A percentile compares a stretch with the other conserved stretches of the same genome.
These are phyloP conservation scores for Thelephora aurantiotincta DNA, from an alignment of 768 basidiomycete species.

Conservation along the genomic window DNA sequence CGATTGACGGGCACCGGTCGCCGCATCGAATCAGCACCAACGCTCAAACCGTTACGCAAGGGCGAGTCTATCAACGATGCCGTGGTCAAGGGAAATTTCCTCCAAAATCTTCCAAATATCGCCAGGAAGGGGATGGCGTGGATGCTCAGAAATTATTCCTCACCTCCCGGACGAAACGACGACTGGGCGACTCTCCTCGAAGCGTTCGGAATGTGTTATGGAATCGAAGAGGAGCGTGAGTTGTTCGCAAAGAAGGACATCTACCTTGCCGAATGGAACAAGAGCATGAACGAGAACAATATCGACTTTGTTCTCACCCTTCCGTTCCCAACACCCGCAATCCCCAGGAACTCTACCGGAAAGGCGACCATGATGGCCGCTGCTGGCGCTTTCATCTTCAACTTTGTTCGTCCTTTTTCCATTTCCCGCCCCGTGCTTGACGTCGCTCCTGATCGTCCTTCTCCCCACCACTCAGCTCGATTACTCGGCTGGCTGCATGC, in stretches of 20 bases:
- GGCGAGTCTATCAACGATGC: constrained; percentile 13
- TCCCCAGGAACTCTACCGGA: constrained; percentile 21
- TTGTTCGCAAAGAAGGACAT: constrained; percentile 14
- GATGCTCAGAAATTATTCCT: constrained; percentile 13
- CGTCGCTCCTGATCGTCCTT: background rate
- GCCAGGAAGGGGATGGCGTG: constrained; percentile 11
- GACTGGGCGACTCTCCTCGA: constrained; percentile 13
- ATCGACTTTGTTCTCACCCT: constrained; percentile 26
- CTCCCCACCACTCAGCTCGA: constrained; percentile 20
- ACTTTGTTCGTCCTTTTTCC: constrained; percentile 21
- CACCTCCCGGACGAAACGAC: constrained; percentile 15
- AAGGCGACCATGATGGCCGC: constrained; percentile 21
- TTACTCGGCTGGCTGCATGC: constrained; percentile 30
- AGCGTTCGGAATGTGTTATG: constrained; percentile 7
- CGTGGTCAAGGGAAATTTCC: constrained; percentile 5
- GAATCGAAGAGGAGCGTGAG: constrained; percentile 11
- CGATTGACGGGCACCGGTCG: constrained; percentile 4
- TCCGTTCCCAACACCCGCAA: constrained; percentile 24
- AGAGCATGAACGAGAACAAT: constrained; percentile 11
- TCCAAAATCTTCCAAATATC: constrained; percentile 14
- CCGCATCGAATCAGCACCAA: background rate
- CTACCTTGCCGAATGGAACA: constrained; percentile 13
- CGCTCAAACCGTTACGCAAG: constrained; percentile 3
- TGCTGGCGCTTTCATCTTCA: constrained; percentile 25
- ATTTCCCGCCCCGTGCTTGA: background rate